Evolutionary conservation across 1,284 basidiomycete genomes (phyloP).

Genomic region (Cryptococcus hybrid): DNA sequence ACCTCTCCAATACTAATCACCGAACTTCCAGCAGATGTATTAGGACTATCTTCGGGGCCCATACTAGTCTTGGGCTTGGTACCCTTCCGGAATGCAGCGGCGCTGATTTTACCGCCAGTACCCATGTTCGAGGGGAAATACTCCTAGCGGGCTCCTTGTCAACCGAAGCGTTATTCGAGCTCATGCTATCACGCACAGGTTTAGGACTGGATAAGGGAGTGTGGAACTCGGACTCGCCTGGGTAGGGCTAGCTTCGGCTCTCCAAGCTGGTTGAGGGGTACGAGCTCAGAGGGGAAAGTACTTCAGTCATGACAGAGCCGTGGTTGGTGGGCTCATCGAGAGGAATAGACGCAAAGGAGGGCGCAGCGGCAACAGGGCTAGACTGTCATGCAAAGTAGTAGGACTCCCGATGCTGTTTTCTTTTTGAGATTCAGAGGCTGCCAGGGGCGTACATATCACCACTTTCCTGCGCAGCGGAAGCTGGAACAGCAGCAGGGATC

Average conservation of each 20-base stretch:
- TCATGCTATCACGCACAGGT: neutral
- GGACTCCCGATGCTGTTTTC: too few species aligned
- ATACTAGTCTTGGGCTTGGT: constrained; percentile 16
- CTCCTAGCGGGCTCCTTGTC: neutral
- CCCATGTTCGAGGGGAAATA: neutral
- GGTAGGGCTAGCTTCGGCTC: neutral
- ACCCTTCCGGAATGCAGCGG: constrained; percentile 30
- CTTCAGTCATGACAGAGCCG: too few species aligned
- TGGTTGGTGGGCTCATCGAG: neutral
- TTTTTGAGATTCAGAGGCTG: constrained; percentile 32
- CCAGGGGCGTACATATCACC: constrained; percentile 13
- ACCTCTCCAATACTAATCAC: neutral
- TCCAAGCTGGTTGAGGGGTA: neutral
- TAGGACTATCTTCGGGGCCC: constrained; percentile 6
- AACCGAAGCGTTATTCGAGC: neutral
- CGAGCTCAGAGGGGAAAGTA: neutral
- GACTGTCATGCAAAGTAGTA: neutral
- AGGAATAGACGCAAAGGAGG: constrained; percentile 1
- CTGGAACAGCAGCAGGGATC: neutral
- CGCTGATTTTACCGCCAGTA: constrained; percentile 32
- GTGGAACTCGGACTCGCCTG: constrained; percentile 12
- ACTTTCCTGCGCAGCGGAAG: neutral
- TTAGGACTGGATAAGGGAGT: constrained; percentile 12
- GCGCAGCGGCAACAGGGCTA: constrained; percentile 10
- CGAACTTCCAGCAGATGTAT: neutral